Evolutionary conservation across 2,329 filamentous ascomycete genomes (phyloP), one percentile per base, ranked within the genome.

Genomic region (Stagonosporopsis cucurbitacearum): DNA sequence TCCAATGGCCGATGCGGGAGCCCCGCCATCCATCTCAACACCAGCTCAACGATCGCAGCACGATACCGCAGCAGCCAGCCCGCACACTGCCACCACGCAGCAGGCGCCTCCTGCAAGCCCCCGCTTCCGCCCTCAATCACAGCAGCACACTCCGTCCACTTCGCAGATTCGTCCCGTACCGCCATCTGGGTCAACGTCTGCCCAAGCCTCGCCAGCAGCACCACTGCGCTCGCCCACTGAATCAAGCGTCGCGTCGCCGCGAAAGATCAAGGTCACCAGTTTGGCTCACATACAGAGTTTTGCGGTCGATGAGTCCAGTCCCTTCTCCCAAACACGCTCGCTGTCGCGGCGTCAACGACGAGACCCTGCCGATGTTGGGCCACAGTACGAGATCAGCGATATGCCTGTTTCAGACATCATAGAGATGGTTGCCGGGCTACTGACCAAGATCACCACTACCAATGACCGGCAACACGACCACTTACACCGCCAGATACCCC

Each of bases 341-440:
- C 54, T 73, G 43, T 72, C 75, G 47, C 68, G 75, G 35, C 75
- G 78, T 59, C 74, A 78, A 39, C 71, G 77, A 30, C 73, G 78
- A 65, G 78, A 78, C 59, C 68, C 76, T 28, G 79, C 81, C 49
- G 83, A 86, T 57, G 70, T 78, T 20, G 79, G 80, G 2, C 82
- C 84, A 51, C 85, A 88, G 72, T 99, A 96, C 74, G 95, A 98
- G 76, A 97, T 99, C 67, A 97, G 93, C 78, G 90, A 87, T 49
- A 98, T 99, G 94, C 95, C 95, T 48, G 96, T 98, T 51, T 87
- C 89, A 63, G 94, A 99, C 72, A 91, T 99, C 65, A 99, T 99
- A 72, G 94, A 98, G 77, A 98, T 99, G 95, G 95, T 99, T 4
- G 95, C 95, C 4, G 95, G 93, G 6, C 84, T 99, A 22, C 81